These are phyloP conservation scores for Solanum chilense DNA, from an alignment of 257 asterid genomes.

Conservation along the genomic window DNA sequence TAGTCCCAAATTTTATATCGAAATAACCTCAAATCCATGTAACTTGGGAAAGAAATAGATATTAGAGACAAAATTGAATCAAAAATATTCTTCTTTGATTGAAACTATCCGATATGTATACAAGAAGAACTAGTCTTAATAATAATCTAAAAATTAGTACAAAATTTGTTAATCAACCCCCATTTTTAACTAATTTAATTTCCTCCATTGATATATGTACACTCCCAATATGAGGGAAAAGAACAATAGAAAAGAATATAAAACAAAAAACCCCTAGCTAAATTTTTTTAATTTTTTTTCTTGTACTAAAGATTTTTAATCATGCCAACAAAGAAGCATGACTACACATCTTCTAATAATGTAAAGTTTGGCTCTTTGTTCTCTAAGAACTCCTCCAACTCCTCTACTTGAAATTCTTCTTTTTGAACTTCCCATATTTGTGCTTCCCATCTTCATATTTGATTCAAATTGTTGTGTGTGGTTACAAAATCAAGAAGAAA, in stretches of 20 bases:
- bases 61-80: background rate
- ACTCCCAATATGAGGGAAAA: background rate
- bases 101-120: slow-evolving; percentile 2
- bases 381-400: slow-evolving; percentile 65
- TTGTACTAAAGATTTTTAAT: background rate
- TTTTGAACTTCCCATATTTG: slow-evolving; percentile 34
- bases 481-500: background rate
- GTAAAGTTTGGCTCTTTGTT: slow-evolving; percentile 77
- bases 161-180: slow-evolving; percentile 15
- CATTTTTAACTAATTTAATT: slow-evolving; percentile 5
- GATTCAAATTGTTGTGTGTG: slow-evolving; percentile 1
- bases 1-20: background rate
- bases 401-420: slow-evolving; percentile 64
- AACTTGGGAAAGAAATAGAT: background rate
- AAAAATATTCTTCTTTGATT: background rate
- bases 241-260: background rate
- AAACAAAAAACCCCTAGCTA: background rate
- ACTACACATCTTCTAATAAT: slow-evolving; percentile 75
- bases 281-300: too few species aligned
- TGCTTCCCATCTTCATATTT: slow-evolving; percentile 31
- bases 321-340: slow-evolving; percentile 86
- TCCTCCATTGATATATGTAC: slow-evolving; percentile 13
- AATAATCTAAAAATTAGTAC: slow-evolving; percentile 10
- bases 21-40: background rate
- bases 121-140: background rate